Evolutionary conservation across 768 basidiomycete genomes (phyloP), one percentile per base, ranked within the genome.

Genomic region (Mycena latifolia): DNA sequence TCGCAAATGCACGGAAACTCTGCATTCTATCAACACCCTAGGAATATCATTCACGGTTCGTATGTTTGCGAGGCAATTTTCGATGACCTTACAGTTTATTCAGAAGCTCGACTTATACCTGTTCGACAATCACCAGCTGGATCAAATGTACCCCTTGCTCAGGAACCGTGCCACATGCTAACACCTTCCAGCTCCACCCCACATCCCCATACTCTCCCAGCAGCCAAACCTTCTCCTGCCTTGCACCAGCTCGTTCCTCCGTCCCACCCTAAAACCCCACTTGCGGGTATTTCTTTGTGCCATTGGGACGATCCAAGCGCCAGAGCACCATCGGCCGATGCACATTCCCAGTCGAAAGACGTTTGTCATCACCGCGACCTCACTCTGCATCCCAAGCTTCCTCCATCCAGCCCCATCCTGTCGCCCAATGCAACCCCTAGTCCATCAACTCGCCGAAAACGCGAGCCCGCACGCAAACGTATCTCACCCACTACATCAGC

Each of bases 361-460:
- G 55, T 62, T n/a, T n/a, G 37, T 14, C 37, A 4, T 17, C 37
- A 39, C 7, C 37, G 28, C 11, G 51, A 52, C 53, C 50, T 47
- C 57, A 53, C 59, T 55, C n/a, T 37, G 22, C 59, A 15, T 20
- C 17, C 33, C 51, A 27, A 53, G 17, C 57, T 68, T n/a, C 56
- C 61, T 29, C 67, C 63, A 22, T 64, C 67, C 48, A 64, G 61
- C 61, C 62, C 67, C 45, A 60, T 63, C 53, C 55, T n/a, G 2
- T 61, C 64, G 20, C 51, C 52, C 24, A 55, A 18, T 24, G 22
- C 61, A 22, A 59, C 37, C 20, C 61, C 60, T n/a, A 54, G 27
- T 41, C 79, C 53, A 71, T 69, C 63, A 2, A 59, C 55, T 3
- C 68, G 41, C 35, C 31, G 27, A 39, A 39, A 39, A 18, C 37